A percentile compares a stretch with the other conserved stretches of the same genome.
Evolutionary conservation across 1,139 yeast species (phyloP).

Genomic region (Hemisphaericaspora subhashii): DNA sequence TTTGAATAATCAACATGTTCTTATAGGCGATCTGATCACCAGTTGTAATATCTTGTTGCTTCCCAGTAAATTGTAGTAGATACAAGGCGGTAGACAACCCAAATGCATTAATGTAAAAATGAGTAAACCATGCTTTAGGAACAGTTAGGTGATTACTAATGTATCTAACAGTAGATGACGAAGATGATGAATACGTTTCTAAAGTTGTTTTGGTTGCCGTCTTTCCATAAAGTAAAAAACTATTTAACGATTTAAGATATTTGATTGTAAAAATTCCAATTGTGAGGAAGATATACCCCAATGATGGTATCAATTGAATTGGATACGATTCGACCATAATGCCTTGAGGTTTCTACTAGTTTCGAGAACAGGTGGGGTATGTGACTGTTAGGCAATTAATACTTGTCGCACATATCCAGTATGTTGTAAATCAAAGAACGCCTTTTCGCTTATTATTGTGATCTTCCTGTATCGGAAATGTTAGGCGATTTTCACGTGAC

Average conservation of each 20-base stretch:
- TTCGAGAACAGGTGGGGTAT: no score
- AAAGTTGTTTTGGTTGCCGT: slow-evolving; percentile 7
- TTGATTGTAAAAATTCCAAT: slow-evolving; percentile 15
- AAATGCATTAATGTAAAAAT: slow-evolving; percentile 43
- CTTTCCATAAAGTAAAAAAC: slow-evolving; percentile 22
- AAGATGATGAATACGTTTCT: neutral
- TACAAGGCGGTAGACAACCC: slow-evolving; percentile 9
- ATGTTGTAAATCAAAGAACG: no score
- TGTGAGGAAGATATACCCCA: slow-evolving; percentile 6
- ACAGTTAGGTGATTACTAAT: slow-evolving; percentile 28
- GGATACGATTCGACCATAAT: no score
- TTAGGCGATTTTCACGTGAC: neutral
- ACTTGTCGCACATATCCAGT: no score
- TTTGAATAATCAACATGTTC: slow-evolving; percentile 16
- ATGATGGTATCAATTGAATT: slow-evolving; percentile 3
- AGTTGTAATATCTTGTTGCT: slow-evolving; percentile 9
- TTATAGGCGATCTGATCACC: slow-evolving; percentile 15
- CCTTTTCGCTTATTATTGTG: no score
- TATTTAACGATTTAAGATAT: slow-evolving; percentile 15
- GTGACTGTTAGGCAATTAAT: no score
- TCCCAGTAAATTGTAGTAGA: slow-evolving; percentile 8
- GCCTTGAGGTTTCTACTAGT: no score
- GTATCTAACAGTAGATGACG: slow-evolving; percentile 5
- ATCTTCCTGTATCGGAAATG: neutral
- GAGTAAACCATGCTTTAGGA: slow-evolving; percentile 49